phyloP scores from a whole-genome alignment of 1,284 basidiomycete species.

The Rhizopogon parksii region DNA sequence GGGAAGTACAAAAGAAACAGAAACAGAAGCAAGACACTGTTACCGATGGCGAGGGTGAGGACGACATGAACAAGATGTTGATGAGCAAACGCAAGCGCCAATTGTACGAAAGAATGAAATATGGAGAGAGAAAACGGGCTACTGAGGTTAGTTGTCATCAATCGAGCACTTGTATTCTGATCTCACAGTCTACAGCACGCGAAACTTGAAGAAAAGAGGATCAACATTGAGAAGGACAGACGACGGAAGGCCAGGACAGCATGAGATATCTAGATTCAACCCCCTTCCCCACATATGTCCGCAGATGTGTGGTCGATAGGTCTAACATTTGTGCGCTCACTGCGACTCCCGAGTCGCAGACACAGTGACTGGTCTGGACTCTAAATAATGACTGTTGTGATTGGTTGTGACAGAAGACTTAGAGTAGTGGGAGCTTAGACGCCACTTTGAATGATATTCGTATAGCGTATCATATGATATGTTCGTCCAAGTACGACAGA shows the following conservation, averaged over 20 bases:
- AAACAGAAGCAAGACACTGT: conserved; percentile 31
- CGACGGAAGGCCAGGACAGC: conserved; percentile 26
- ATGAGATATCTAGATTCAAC: neutral
- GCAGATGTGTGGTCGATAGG: neutral
- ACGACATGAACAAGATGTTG: conserved; percentile 97
- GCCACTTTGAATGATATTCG: too few species aligned
- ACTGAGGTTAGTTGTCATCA: conserved; percentile 62
- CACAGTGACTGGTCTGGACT: too few species aligned
- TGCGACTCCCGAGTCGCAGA: neutral
- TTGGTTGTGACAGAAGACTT: neutral
- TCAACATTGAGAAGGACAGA: conserved; percentile 53
- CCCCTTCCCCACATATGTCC: neutral
- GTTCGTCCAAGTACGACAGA: conserved; percentile 4
- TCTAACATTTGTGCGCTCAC: neutral
- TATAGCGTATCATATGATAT: too few species aligned
- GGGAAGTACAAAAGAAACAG: conserved; percentile 64
- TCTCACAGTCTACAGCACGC: conserved; percentile 39
- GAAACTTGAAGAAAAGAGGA: conserved; percentile 55
- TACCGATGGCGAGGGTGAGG: conserved; percentile 46
- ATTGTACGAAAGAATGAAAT: conserved; percentile 93
- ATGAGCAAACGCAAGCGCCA: conserved; percentile 97
- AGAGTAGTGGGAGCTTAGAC: too few species aligned
- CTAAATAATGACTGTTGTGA: neutral
- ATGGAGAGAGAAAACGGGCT: conserved; percentile 74
- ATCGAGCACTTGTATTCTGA: conserved; percentile 1